phyloP scores from a whole-genome alignment of 768 basidiomycete genomes.

The Dendrothele bispora region DNA sequence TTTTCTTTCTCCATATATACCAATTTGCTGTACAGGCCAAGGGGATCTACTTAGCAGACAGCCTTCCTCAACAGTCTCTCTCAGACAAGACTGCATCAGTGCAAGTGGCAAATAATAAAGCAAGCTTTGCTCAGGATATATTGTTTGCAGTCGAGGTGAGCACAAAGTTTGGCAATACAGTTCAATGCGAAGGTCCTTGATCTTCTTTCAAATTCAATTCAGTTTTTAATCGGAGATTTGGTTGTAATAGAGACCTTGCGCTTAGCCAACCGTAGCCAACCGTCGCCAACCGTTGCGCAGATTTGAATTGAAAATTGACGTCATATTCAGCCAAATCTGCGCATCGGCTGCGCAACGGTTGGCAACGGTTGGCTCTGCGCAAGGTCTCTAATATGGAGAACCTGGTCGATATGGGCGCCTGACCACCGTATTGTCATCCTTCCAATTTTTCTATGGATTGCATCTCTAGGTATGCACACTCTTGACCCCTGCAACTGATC shows the following conservation, averaged over 20 bases:
- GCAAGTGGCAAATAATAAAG: neutral
- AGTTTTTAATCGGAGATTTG: neutral
- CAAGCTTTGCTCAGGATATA: neutral
- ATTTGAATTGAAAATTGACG: no score
- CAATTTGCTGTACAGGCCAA: neutral
- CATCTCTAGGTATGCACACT: neutral
- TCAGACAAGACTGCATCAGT: neutral
- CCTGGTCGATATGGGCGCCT: neutral
- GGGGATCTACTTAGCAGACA: neutral
- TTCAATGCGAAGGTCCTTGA: neutral
- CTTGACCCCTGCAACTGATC: no score
- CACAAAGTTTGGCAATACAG: no score
- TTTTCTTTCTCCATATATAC: neutral
- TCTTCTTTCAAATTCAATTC: neutral
- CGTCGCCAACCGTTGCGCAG: no score
- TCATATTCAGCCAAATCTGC: no score
- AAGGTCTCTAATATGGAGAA: neutral
- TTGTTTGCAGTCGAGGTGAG: neutral
- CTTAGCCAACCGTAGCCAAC: no score
- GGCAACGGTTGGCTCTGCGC: no score
- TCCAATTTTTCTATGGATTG: neutral
- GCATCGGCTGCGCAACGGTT: no score
- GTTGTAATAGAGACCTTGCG: no score
- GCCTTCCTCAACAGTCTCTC: neutral
- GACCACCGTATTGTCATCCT: neutral